Base-by-base conservation (phyloP, 2,329 filamentous ascomycete species). In the Hypoxylon sp. region DNA sequence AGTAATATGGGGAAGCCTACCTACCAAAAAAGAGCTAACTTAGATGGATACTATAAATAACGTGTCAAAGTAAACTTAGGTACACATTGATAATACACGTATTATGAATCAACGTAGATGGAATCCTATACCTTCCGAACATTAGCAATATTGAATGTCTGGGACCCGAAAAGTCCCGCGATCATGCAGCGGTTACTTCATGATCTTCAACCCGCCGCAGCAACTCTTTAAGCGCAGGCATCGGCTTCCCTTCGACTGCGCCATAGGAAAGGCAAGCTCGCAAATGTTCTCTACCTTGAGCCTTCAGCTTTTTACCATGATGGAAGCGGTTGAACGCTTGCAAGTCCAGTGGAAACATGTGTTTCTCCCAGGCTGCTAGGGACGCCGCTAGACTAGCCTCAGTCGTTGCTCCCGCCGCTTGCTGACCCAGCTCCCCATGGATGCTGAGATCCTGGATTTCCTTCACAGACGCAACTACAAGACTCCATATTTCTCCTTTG, bases 301-400 rank as follows among this genome's bases (percentile, higher is more conserved):
- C 59, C 29, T 26, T 55, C 3, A 69, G 11, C 46, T 69, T 69
- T 8, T 57, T n/a, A 3, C 63, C 59, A n/a, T 69, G 67, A 26
- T 69, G 67, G 19, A 57, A 69, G n/a, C 55, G 63, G n/a, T 69
- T 66, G 26, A 69, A 69, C 14, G 35, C 54, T 31, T 69, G 67
- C 48, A 69, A 24, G 11, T 66, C 59, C 0, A 69, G n/a, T 46
- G 67, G 67, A 10, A 60, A 13, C 44, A 69, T 63, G 5, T 37
- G 14, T 14, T 57, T 55, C 50, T 69, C 67, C 67, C 59, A 66
- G 6, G 33, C 63, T 19, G 29, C 59, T 17, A 69, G 24, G 9
- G 22, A 5, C 9, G 59, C 55, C 1, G 54, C 59, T 2, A 69
- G 39, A 1, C 59, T 47, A 14, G 19, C 53, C 31, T 55, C 47